Evolutionary conservation across 2,329 filamentous ascomycete species (phyloP).

Genomic region (Cordyceps tenuipes): DNA sequence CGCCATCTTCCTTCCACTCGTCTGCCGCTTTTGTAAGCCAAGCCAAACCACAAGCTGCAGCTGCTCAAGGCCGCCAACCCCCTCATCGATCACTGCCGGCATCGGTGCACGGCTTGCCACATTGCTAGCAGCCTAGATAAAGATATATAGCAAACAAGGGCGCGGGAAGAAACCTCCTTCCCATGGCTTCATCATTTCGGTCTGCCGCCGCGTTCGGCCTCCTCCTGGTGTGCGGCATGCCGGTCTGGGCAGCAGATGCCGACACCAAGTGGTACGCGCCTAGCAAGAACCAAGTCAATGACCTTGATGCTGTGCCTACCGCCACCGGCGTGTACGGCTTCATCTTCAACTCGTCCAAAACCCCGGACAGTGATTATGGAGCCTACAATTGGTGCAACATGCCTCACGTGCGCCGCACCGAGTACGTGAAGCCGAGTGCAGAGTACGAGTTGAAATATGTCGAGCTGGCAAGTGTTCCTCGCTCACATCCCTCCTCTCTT

Average conservation of each 20-base stretch:
- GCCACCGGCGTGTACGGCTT: constrained; percentile 62
- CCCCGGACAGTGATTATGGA: constrained; percentile 48
- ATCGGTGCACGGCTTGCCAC: neutral
- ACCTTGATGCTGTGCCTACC: constrained; percentile 48
- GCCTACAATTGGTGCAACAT: constrained; percentile 81
- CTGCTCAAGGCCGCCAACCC: no score
- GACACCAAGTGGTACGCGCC: constrained; percentile 53
- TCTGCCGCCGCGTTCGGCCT: constrained; percentile 3
- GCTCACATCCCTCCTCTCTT: neutral
- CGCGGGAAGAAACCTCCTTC: neutral
- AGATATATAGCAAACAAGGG: no score
- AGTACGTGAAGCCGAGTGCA: constrained; percentile 48
- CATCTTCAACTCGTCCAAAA: constrained; percentile 58
- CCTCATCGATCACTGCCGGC: neutral
- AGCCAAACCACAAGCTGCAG: neutral
- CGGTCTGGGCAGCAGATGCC: constrained; percentile 15
- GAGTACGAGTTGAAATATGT: constrained; percentile 66
- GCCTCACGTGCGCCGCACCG: constrained; percentile 64
- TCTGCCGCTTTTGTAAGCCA: neutral
- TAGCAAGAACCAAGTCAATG: constrained; percentile 47
- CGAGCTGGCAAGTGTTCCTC: constrained; percentile 50
- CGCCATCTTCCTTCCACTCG: neutral
- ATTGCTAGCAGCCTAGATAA: neutral
- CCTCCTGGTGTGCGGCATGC: constrained; percentile 1
- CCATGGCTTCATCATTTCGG: neutral